Evolutionary conservation across 768 basidiomycete species (phyloP), one percentile per base, ranked within the genome.

Genomic region (Hortiboletus flavorubellus): DNA sequence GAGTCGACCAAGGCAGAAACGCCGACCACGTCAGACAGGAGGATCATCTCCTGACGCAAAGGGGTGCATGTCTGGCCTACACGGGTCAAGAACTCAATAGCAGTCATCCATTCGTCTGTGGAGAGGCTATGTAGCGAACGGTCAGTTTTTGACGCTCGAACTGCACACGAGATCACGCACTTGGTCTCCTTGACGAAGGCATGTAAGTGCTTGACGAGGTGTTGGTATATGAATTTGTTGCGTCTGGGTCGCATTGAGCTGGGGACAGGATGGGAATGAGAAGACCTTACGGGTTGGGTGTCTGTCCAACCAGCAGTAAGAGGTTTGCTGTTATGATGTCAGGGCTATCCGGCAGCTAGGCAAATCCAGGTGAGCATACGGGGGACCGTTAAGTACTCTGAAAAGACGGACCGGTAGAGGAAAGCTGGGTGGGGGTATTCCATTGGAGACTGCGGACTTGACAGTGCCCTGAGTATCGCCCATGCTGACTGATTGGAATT

Each of bases 101-200:
- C 76, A 16, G 78, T 69, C 86, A 86, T 86, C 92, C 92, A 94
- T 75, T 94, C 92, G 3, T 92, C 87, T 1, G 84, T 87, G 16
- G 91, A 90, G 49, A 93, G 70, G 54, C 80, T 81, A 37, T 48
- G 10, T 11, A 40, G 9, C 16, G 6, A 44, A 35, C 8, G 23
- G n/a, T 58, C n/a, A 16, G 29, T 18, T 11, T 14, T 38, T 5
- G 42, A 26, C 2, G n/a, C 5, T 18, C 16, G 5, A 31, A 18
- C 40, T 18, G 26, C 12, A 16, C 30, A 35, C 2, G 41, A 49
- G 14, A 33, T 31, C 30, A 64, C 76, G 38, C 23, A 78, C 81
- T 82, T 78, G 1, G 88, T 87, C 69, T 92, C 91, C 42, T 76
- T 77, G 23, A 90, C 75, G 59, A 91, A 90, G 38, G 82, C 79